A percentile compares a stretch with the other conserved stretches of the same genome.
phyloP scores from a whole-genome alignment of 805 yeast genomes.

The Metschnikowia matae region DNA sequence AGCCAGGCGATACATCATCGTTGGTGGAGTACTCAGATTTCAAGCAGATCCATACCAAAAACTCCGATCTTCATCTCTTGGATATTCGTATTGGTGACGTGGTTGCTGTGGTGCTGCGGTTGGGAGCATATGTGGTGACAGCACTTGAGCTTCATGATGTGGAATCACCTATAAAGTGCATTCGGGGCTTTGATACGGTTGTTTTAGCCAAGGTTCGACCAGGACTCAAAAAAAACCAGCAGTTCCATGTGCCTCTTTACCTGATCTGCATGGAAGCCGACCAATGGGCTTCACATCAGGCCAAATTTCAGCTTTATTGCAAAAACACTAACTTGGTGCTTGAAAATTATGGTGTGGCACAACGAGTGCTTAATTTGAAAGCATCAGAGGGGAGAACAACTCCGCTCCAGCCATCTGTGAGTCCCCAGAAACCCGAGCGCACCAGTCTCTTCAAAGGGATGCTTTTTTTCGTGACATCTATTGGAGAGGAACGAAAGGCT shows the following conservation, averaged over 20 bases:
- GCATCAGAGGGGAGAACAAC: not conserved
- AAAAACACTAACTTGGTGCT: conserved; percentile 21
- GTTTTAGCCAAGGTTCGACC: conserved; percentile 25
- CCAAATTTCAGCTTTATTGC: conserved; percentile 21
- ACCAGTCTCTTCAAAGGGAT: conserved; percentile 13
- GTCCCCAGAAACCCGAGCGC: conserved; percentile 3
- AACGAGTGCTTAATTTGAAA: conserved; percentile 1
- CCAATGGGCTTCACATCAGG: conserved; percentile 39
- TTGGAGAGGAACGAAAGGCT: conserved; percentile 30
- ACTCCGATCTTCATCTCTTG: conserved; percentile 39
- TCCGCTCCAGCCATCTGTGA: not conserved
- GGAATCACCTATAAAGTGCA: conserved; percentile 39
- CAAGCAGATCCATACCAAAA: conserved; percentile 23
- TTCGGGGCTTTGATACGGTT: conserved; percentile 58
- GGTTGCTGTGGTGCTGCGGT: conserved; percentile 33
- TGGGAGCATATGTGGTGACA: conserved; percentile 37
- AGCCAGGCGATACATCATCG: conserved; percentile 25
- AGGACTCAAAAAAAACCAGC: conserved; percentile 7
- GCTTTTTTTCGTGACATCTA: conserved; percentile 36
- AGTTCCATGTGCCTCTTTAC: conserved; percentile 23
- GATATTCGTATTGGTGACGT: conserved; percentile 58
- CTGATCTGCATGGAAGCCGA: conserved; percentile 36
- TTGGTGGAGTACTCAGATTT: conserved; percentile 37
- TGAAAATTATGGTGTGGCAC: conserved; percentile 12
- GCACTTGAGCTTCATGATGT: conserved; percentile 36